Base-by-base conservation (phyloP, 805 yeast species). In the Kazachstania bromeliacearum region DNA sequence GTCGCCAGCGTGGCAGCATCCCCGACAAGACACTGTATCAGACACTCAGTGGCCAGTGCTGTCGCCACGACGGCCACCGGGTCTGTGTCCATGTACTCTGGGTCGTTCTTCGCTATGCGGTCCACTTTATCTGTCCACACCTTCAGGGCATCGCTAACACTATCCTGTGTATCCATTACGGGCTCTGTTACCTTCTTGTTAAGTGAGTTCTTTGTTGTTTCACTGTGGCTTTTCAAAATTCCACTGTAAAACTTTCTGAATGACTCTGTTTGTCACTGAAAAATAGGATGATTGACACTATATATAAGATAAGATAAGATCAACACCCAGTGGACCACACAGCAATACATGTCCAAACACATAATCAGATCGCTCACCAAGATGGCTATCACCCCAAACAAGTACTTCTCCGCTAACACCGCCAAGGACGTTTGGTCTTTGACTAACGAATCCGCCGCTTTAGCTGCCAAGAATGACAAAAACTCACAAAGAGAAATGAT, bases 381-480 rank as follows among this genome's bases (percentile, higher is more conserved):
- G 37, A n/a, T n/a, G n/a, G n/a, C n/a, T n/a, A 44, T 55, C 20
- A 41, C 43, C 20, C 55, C 61, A 20, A 55, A 58, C 47, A 46
- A 48, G 33, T 80, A 81, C 57, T 82, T 83, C 62, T 68, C 76
- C 34, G 40, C 43, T 20, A 70, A 79, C 25, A 75, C 77, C 12
- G 76, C 79, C 31, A 85, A 87, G 53, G 98, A 92, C 59, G 88
- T 92, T 32, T 92, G 98, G 98, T 72, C 94, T 2, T 64, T 92
- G 45, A 84, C 94, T 60, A 92, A 92, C 55, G 97, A 88, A 53
- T 81, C 98, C 2, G 96, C 97, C 0, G 94, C 94, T 3, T 75
- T 74, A 4, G 87, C 94, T 10, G 79, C 77, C 43, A 52, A 47
- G 7, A 55, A 57, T 37, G 47, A 56, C 3, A 63, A 62, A 28